Evolutionary conservation across 106 monocot species (phyloP).

Genomic region (Alisma plantagoaquatica): DNA sequence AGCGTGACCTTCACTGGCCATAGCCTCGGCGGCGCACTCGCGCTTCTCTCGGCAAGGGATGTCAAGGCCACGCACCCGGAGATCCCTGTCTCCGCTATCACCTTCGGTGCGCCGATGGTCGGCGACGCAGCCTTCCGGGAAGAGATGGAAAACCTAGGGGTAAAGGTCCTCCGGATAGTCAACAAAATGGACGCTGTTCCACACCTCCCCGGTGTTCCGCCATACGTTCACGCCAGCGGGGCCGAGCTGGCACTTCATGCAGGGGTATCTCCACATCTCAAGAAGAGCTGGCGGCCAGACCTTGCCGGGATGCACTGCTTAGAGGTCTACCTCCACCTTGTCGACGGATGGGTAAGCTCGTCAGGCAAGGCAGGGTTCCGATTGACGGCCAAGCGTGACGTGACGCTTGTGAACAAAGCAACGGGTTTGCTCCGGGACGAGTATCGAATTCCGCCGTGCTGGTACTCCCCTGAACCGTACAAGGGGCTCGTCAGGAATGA

Average conservation of each 20-base stretch:
- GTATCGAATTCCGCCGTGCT: slow-evolving; percentile 36
- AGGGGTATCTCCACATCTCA: slow-evolving; percentile 36
- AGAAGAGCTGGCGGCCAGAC: slow-evolving; percentile 20
- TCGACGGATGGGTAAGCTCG: slow-evolving; percentile 38
- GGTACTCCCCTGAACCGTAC: slow-evolving; percentile 30
- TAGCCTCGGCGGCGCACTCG: slow-evolving; percentile 72
- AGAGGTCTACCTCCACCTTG: slow-evolving; percentile 64
- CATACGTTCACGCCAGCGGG: slow-evolving; percentile 47
- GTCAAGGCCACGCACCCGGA: slow-evolving; percentile 18
- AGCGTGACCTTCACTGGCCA: slow-evolving; percentile 67
- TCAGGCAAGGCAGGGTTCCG: slow-evolving; percentile 22
- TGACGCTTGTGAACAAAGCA: slow-evolving; percentile 63
- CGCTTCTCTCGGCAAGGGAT: slow-evolving; percentile 55
- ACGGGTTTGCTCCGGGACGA: slow-evolving; percentile 39
- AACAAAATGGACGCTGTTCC: slow-evolving; percentile 60
- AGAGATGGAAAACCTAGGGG: slow-evolving; percentile 17
- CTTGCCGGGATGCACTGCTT: slow-evolving; percentile 42
- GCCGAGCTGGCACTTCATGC: slow-evolving; percentile 34
- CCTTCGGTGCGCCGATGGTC: slow-evolving; percentile 63
- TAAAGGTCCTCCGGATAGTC: slow-evolving; percentile 42
- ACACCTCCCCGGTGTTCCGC: slow-evolving; percentile 46
- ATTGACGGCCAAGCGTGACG: slow-evolving; percentile 31
- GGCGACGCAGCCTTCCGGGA: slow-evolving; percentile 47
- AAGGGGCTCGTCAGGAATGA: slow-evolving; percentile 36
- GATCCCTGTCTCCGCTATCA: slow-evolving; percentile 31